Conservation (phyloP, 148 eudicot species). For the Suaeda aralocaspica region DNA sequence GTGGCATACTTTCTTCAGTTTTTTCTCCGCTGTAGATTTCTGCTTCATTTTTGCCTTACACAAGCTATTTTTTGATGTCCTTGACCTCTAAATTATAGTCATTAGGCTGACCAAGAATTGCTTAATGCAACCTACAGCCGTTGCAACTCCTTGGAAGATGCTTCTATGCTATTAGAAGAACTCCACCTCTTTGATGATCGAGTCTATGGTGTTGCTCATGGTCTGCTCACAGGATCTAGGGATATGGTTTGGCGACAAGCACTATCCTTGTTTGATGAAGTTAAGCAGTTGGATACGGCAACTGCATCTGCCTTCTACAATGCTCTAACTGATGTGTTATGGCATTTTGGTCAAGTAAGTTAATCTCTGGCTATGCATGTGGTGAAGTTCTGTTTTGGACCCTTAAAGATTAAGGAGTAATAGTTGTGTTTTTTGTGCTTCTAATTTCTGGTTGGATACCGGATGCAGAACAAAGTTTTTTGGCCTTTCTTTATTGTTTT, state of each 20-base stretch:
- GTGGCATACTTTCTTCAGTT: background rate
- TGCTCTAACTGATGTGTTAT: constrained; percentile 93
- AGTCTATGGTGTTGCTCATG: constrained; percentile 95
- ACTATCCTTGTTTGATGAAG: constrained; percentile 78
- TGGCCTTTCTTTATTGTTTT: background rate
- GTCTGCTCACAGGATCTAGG: constrained; percentile 79
- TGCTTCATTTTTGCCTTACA: background rate
- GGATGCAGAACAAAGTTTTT: background rate
- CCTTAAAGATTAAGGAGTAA: background rate
- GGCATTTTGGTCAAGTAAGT: constrained; percentile 97
- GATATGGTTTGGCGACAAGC: constrained; percentile 78
- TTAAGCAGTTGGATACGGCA: constrained; percentile 80
- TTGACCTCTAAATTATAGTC: background rate
- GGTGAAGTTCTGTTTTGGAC: background rate
- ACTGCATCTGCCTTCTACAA: constrained; percentile 97
- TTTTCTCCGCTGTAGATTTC: background rate
- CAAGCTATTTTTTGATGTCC: background rate
- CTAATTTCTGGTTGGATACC: background rate
- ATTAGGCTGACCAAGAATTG: constrained; percentile 9
- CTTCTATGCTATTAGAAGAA: constrained; percentile 82
- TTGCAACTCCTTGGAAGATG: constrained; percentile 89
- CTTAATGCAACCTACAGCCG: constrained; percentile 54
- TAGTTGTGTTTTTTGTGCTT: background rate
- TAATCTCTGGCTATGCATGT: constrained; percentile 7
- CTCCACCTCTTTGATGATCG: constrained; percentile 87